Percentiles rank a stretch among this genome's conserved stretches.
phyloP scores from a whole-genome alignment of 2,329 filamentous ascomycete genomes.

The Cryphonectria parasitica region DNA sequence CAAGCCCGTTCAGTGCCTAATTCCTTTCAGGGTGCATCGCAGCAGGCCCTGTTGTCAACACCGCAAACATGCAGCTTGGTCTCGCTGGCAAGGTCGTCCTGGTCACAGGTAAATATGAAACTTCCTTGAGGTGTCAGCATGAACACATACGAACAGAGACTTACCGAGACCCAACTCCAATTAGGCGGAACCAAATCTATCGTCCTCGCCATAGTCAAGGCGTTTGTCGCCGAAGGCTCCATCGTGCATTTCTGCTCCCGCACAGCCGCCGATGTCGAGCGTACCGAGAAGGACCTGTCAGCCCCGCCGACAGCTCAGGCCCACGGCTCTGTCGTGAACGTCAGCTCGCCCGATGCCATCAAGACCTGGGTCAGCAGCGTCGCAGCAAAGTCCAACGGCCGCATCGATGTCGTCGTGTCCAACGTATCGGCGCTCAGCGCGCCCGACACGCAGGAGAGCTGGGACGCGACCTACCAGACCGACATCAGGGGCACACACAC shows the following conservation, averaged over 20 bases:
- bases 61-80: slow-evolving; percentile 38
- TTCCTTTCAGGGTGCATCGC: background rate
- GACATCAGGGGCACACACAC: slow-evolving; percentile 41
- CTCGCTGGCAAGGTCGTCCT: slow-evolving; percentile 41
- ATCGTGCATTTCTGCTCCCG: slow-evolving; percentile 33
- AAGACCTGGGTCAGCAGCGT: slow-evolving; percentile 27
- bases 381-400: slow-evolving; percentile 19
- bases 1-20: background rate
- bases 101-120: slow-evolving; percentile 36
- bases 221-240: slow-evolving; percentile 31
- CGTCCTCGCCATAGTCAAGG: slow-evolving; percentile 30
- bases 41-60: background rate
- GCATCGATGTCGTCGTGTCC: slow-evolving; percentile 32
- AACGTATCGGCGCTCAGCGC: slow-evolving; percentile 37
- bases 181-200: slow-evolving; percentile 30
- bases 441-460: slow-evolving; percentile 33
- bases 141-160: background rate
- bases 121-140: background rate
- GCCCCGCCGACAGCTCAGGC: slow-evolving; percentile 11
- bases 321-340: slow-evolving; percentile 29
- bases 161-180: slow-evolving; percentile 9
- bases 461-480: slow-evolving; percentile 37
- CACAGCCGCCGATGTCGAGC: slow-evolving; percentile 27
- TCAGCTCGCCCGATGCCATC: slow-evolving; percentile 26
- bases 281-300: slow-evolving; percentile 18